Conservation (phyloP, 176 grass and related monocot genomes). For the Carex pumila region DNA sequence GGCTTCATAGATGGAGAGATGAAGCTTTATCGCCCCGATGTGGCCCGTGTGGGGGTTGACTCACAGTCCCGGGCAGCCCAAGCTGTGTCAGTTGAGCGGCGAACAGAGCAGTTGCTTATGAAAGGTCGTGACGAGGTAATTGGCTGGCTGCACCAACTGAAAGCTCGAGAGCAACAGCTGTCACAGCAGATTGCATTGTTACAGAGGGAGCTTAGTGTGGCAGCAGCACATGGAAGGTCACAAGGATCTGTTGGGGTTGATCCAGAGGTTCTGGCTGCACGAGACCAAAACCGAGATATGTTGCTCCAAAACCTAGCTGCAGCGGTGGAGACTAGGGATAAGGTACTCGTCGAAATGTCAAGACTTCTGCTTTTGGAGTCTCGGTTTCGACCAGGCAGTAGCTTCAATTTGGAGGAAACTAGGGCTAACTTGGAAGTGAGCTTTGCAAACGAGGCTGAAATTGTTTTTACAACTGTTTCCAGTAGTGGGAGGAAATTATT, state of each 20-base stretch:
- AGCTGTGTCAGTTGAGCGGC: constrained; percentile 94
- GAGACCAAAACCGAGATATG: constrained; percentile 75
- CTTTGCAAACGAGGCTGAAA: constrained; percentile 98
- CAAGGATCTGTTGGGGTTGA: constrained; percentile 98
- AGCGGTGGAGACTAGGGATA: constrained; percentile 81
- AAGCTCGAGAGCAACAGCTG: constrained; percentile 64
- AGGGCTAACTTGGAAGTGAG: constrained; percentile 91
- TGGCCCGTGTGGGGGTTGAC: constrained; percentile 97
- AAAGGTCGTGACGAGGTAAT: constrained; percentile 87
- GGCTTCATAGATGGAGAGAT: constrained; percentile 99
- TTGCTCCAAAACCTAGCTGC: constrained; percentile 86
- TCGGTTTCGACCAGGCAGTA: constrained; percentile 65
- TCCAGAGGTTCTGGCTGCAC: constrained; percentile 80
- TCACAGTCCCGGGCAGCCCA: constrained; percentile 94
- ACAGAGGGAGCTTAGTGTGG: constrained; percentile 73
- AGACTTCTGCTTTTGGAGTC: constrained; percentile 77
- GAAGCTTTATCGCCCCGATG: constrained; percentile 98
- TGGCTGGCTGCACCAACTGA: constrained; percentile 87
- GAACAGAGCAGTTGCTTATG: constrained; percentile 90
- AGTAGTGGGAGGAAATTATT: constrained; percentile 94
- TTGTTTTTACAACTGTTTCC: constrained; percentile 99
- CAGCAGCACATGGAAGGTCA: constrained; percentile 68
- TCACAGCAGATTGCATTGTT: constrained; percentile 61
- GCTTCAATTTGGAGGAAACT: constrained; percentile 93
- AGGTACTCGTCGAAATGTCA: constrained; percentile 98